phyloP scores from a whole-genome alignment of 2,329 filamentous ascomycete species.

The Tolypocladium nubicola region DNA sequence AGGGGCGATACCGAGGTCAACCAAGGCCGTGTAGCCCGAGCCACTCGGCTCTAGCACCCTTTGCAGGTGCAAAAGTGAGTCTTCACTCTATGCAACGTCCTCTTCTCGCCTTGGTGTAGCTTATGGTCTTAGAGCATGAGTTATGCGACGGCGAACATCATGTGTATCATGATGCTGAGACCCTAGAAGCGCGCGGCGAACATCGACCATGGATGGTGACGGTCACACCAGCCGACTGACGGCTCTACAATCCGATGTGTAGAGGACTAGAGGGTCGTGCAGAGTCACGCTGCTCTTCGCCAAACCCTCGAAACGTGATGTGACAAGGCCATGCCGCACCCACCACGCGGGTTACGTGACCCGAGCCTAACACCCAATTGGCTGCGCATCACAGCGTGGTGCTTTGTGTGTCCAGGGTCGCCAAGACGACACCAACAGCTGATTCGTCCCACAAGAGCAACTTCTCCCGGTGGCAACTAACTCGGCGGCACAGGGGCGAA shows the following conservation, averaged over 20 bases:
- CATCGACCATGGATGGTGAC: neutral
- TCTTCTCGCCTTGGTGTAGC: neutral
- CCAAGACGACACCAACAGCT: neutral
- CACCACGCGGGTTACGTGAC: neutral
- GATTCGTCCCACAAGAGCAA: neutral
- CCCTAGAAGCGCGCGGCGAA: neutral
- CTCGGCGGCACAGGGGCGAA: neutral
- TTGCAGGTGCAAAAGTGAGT: no score
- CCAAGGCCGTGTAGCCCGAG: neutral
- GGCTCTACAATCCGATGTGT: neutral
- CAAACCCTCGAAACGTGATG: no score
- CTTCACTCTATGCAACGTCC: neutral
- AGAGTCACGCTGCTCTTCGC: neutral
- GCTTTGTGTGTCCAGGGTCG: neutral
- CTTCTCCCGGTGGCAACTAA: neutral
- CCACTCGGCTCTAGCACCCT: neutral
- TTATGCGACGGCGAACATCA: neutral
- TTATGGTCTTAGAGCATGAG: neutral
- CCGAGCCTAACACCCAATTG: neutral
- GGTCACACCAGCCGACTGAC: neutral
- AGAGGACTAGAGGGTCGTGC: neutral
- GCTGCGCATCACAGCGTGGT: neutral
- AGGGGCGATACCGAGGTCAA: neutral
- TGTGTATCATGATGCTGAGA: neutral
- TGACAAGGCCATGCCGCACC: neutral